Evolutionary conservation across 306 rosid genomes (phyloP).

Genomic region (Spatholobus suberectus): DNA sequence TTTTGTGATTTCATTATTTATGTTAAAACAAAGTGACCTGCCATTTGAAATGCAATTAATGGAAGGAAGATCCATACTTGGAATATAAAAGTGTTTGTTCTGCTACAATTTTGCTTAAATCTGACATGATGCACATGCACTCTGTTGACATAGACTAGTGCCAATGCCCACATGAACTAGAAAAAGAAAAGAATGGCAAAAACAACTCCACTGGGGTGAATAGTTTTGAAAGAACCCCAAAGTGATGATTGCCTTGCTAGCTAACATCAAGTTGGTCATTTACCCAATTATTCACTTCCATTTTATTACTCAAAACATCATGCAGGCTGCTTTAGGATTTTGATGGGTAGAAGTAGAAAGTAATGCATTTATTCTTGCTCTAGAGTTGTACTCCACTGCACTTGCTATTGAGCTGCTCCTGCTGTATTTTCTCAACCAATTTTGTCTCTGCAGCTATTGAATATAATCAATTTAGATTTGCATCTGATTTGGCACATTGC

Average conservation of each 20-base stretch:
- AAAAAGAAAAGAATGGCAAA: not conserved
- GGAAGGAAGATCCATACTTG: not conserved
- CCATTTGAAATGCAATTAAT: conserved; percentile 4
- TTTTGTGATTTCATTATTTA: not conserved
- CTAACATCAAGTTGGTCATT: conserved; percentile 9
- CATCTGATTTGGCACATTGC: conserved; percentile 14
- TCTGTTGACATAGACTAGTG: not conserved
- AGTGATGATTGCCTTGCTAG: not conserved
- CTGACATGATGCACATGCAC: not conserved
- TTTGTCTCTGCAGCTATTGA: conserved; percentile 22
- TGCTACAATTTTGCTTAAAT: not conserved
- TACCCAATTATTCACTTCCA: not conserved
- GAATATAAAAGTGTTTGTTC: not conserved
- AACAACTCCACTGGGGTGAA: not conserved
- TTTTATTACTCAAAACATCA: not conserved
- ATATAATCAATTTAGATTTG: conserved; percentile 31
- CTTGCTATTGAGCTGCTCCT: conserved; percentile 6
- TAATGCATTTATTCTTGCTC: conserved; percentile 9
- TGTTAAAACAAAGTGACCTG: not conserved
- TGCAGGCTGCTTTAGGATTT: conserved; percentile 12
- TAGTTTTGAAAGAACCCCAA: not conserved
- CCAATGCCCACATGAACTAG: not conserved
- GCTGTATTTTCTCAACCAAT: not conserved
- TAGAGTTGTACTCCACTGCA: not conserved
- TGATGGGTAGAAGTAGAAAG: conserved; percentile 23